Base-by-base conservation (phyloP, 192 early-diverging fungal genomes). In the Linnemannia schmuckeri region DNA sequence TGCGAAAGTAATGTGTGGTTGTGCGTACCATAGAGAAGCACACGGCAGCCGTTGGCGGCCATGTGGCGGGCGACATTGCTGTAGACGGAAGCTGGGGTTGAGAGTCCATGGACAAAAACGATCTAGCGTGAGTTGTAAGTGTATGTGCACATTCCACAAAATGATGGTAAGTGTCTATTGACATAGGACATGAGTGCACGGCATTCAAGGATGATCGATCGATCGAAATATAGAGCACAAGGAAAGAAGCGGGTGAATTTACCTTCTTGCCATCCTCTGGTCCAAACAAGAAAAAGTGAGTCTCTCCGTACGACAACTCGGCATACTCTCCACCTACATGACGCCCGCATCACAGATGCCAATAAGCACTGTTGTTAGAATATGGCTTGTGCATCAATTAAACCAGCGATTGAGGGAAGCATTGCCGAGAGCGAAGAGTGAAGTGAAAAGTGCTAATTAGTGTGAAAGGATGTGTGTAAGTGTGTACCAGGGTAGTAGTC, bases 241-340 rank as follows among this genome's bases (percentile, higher is more conserved):
- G 61, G 27, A 61, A 27, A 61, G 30, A n/a, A 10, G 13, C 44
- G 44, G 37, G n/a, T 15, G n/a, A 7, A 47, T 22, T 30, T 18
- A 27, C 88, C 82, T 89, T 89, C 68, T 89, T 84, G 54, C 88
- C 88, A 38, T 82, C 75, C 47, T 85, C 77, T 12, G 88, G 82
- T 41, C 88, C 88, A 79, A 89, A 89, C 52, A 82, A 5, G 40
- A 80, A 89, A 61, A 85, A 89, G 18, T 81, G 82, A 0, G 88
- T 89, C 61, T 89, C 88, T 22, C 88, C 88, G 61, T 78, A 79
- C 2, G 77, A 68, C 54, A 89, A 52, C 2, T 81, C 75, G 6
- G 79, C 82, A 68, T 89, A 89, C 17, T n/a, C 41, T 30, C 88
- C 88, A 42, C 88, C 88, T 88, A 47, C 12, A 46, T 17, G 40